Conservation (phyloP, 148 eudicot genomes). For the Silene conica region DNA sequence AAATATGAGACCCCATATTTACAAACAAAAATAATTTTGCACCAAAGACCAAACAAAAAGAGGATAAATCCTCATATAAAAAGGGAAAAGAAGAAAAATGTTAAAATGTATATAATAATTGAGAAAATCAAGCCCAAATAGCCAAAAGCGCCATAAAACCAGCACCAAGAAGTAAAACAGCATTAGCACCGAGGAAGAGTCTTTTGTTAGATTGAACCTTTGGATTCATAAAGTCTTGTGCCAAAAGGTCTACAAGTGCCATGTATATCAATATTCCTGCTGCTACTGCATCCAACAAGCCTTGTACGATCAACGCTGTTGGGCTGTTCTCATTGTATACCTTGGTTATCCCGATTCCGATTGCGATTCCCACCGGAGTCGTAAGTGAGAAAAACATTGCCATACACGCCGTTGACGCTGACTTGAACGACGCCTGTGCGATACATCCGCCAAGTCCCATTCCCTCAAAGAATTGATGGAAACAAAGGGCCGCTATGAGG, state of each 20-base stretch:
- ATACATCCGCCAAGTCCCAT: conserved; percentile 50
- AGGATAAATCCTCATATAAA: neutral
- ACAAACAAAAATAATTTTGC: neutral
- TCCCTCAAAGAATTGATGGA: conserved; percentile 49
- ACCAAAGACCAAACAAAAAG: neutral
- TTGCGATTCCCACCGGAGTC: conserved; percentile 36
- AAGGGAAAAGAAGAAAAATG: no score
- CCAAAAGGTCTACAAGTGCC: conserved; percentile 43
- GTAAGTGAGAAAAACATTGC: conserved; percentile 40
- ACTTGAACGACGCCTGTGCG: conserved; percentile 42
- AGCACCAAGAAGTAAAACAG: conserved; percentile 28
- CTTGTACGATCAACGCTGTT: conserved; percentile 36
- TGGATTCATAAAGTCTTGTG: conserved; percentile 42
- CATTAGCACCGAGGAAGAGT: conserved; percentile 29
- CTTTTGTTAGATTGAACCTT: conserved; percentile 27
- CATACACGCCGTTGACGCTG: conserved; percentile 29
- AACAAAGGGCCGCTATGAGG: conserved; percentile 37
- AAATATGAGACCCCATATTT: no score
- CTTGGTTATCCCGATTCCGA: conserved; percentile 39
- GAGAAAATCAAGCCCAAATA: conserved; percentile 31
- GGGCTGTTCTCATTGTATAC: conserved; percentile 36
- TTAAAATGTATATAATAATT: neutral
- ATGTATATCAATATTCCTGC: conserved; percentile 46
- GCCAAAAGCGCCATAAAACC: conserved; percentile 44
- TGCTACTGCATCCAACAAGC: conserved; percentile 33